Conservation (phyloP, 1,139 yeast genomes). For the Hansenula sp. region DNA sequence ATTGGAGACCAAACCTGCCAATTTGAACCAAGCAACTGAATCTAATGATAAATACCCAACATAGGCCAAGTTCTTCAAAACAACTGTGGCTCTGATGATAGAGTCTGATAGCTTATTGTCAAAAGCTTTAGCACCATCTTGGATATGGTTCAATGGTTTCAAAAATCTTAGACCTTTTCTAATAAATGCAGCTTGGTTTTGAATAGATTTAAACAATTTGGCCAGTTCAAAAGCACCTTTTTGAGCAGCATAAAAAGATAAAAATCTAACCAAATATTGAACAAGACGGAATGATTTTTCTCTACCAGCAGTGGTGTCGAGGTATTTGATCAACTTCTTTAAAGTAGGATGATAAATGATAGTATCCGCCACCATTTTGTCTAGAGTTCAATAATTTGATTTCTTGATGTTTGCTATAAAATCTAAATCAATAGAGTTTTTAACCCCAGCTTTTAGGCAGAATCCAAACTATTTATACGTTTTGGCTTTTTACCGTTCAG, state of each 20-base stretch:
- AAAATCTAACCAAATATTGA: constrained; percentile 77
- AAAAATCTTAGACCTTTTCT: constrained; percentile 85
- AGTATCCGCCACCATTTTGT: constrained; percentile 60
- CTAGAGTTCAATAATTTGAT: background rate
- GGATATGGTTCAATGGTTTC: constrained; percentile 75
- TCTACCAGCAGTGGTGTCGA: constrained; percentile 67
- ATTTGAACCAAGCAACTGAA: constrained; percentile 65
- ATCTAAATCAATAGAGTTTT: background rate
- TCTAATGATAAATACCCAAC: constrained; percentile 76
- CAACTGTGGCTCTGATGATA: constrained; percentile 51
- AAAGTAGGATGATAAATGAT: constrained; percentile 74
- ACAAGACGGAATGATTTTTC: constrained; percentile 80
- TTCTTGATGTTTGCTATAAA: too few relatives aligned
- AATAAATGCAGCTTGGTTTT: constrained; percentile 59
- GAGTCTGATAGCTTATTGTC: constrained; percentile 74
- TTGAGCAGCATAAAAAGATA: constrained; percentile 58
- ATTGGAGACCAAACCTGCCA: constrained; percentile 32
- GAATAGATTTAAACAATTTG: constrained; percentile 47
- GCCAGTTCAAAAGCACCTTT: constrained; percentile 55
- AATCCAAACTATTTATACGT: background rate
- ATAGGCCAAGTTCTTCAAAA: constrained; percentile 67
- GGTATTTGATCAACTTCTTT: constrained; percentile 56
- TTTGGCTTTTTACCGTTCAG: background rate
- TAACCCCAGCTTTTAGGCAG: background rate
- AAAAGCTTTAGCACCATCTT: constrained; percentile 62